A percentile compares a stretch with the other conserved stretches of the same genome.
phyloP scores from a whole-genome alignment of 805 yeast genomes.

The Candida rishiriensis region DNA sequence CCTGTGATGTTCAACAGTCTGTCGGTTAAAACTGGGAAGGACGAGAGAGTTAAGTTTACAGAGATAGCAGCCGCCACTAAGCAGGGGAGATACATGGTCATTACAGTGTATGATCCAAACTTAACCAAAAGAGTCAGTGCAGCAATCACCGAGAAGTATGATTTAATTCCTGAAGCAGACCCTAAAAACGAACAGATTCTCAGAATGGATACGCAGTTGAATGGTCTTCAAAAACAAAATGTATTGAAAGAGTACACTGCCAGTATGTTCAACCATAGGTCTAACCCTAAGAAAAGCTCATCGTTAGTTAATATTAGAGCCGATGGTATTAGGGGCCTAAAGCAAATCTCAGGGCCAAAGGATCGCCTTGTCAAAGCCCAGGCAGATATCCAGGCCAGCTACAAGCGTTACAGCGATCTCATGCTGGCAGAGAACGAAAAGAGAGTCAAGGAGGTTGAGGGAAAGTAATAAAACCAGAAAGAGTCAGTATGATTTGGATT shows the following conservation, averaged over 20 bases:
- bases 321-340: slow-evolving; percentile 42
- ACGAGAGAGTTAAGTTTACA: slow-evolving; percentile 44
- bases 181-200: slow-evolving; percentile 68
- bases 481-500: too few relatives aligned
- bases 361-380: neutral
- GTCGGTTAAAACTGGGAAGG: slow-evolving; percentile 43
- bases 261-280: slow-evolving; percentile 59
- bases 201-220: slow-evolving; percentile 64
- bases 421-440: too few relatives aligned
- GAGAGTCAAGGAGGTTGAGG: too few relatives aligned
- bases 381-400: neutral
- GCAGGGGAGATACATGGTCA: slow-evolving; percentile 62
- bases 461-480: too few relatives aligned
- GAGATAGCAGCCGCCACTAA: slow-evolving; percentile 67
- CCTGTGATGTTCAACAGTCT: slow-evolving; percentile 63
- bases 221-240: slow-evolving; percentile 55
- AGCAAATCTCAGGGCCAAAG: neutral
- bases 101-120: slow-evolving; percentile 86
- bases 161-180: slow-evolving; percentile 77
- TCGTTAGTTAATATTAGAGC: slow-evolving; percentile 58
- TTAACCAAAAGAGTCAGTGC: slow-evolving; percentile 66
- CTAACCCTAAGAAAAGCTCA: slow-evolving; percentile 38
- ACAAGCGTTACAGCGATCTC: too few relatives aligned
- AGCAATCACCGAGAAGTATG: slow-evolving; percentile 62
- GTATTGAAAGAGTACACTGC: slow-evolving; percentile 61